A percentile compares a stretch with the other conserved stretches of the same genome.
These are phyloP conservation scores for Phaeosphaeriaceae sp. DNA, from an alignment of 2,329 filamentous ascomycete species.

Conservation along the genomic window DNA sequence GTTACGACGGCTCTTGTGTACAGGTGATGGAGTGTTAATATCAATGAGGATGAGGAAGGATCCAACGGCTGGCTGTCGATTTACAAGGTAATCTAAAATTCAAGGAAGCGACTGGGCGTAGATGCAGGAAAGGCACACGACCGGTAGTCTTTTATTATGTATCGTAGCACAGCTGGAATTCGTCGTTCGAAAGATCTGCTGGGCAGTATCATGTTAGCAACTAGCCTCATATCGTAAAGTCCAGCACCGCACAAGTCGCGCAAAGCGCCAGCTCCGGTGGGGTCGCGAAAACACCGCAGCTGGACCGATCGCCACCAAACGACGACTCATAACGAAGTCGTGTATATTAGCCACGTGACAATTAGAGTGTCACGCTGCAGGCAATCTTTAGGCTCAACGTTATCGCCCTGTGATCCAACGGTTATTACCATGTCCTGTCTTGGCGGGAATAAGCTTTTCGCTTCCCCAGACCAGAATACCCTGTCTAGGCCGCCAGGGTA, in stretches of 20 bases:
- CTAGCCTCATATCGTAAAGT: slow-evolving; percentile 5
- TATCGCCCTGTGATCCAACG: background rate
- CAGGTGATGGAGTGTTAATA: slow-evolving; percentile 20
- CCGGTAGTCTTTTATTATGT: background rate
- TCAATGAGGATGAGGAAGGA: slow-evolving; percentile 14
- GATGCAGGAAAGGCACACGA: slow-evolving; percentile 12
- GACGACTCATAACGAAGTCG: background rate
- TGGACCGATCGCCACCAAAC: slow-evolving; percentile 4
- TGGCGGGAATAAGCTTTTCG: slow-evolving; percentile 18
- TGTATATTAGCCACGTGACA: background rate
- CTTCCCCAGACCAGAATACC: slow-evolving; percentile 7
- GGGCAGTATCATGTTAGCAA: background rate
- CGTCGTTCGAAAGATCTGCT: background rate
- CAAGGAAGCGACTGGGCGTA: slow-evolving; percentile 24
- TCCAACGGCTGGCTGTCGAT: slow-evolving; percentile 20
- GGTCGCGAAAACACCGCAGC: slow-evolving; percentile 7
- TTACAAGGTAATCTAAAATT: slow-evolving; percentile 27
- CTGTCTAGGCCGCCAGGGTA: background rate
- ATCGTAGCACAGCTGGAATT: background rate
- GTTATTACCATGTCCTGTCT: background rate
- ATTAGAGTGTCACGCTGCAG: background rate
- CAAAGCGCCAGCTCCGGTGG: slow-evolving; percentile 11
- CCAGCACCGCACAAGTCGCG: slow-evolving; percentile 31
- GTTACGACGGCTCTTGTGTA: slow-evolving; percentile 10
- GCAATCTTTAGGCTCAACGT: background rate